phyloP scores from a whole-genome alignment of 306 rosid species.

The Castanea crenata region DNA sequence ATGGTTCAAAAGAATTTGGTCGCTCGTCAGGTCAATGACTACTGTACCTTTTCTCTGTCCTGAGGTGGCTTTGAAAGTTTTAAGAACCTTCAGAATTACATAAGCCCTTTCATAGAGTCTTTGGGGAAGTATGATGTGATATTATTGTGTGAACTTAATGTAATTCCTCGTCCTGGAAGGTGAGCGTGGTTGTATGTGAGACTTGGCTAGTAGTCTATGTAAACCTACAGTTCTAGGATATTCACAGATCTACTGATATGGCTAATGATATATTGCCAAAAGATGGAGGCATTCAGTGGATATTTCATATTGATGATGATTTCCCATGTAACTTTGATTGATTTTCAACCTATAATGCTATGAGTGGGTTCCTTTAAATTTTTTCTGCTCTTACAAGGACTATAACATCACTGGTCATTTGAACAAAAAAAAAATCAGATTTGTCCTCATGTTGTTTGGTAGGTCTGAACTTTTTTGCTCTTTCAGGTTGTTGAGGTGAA shows the following conservation, averaged over 20 bases:
- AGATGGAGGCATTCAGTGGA: neutral
- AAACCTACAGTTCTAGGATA: neutral
- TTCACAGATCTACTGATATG: neutral
- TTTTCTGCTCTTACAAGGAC: neutral
- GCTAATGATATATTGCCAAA: neutral
- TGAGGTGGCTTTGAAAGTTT: neutral
- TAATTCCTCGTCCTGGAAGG: neutral
- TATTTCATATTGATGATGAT: neutral
- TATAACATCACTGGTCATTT: neutral
- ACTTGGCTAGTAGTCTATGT: neutral
- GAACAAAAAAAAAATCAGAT: no score
- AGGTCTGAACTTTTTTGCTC: neutral
- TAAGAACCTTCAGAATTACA: neutral
- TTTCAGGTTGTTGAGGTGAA: constrained; percentile 69
- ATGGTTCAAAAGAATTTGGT: neutral
- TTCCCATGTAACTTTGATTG: neutral
- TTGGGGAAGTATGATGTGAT: neutral
- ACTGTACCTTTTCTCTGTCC: neutral
- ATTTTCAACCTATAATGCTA: neutral
- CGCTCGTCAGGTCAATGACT: neutral
- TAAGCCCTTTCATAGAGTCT: neutral
- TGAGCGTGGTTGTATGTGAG: neutral
- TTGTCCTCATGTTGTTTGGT: constrained; percentile 4
- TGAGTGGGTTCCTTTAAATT: neutral
- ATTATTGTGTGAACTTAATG: neutral